A percentile compares a stretch with the other conserved stretches of the same genome.
phyloP scores from a whole-genome alignment of 1,284 basidiomycete species.

The Rhizoctonia solani region DNA sequence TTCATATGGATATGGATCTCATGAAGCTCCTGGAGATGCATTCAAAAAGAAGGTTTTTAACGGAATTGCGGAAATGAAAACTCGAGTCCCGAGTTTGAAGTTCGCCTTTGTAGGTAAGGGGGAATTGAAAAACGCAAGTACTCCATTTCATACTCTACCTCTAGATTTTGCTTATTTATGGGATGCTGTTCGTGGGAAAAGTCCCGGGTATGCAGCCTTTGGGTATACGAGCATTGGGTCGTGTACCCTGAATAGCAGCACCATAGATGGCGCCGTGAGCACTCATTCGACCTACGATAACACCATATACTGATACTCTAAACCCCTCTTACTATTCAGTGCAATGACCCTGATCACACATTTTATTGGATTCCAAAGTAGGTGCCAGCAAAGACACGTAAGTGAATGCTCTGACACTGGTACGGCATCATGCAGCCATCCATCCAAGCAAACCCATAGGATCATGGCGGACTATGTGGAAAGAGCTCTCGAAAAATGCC shows the following conservation, averaged over 20 bases:
- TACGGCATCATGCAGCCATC: neutral
- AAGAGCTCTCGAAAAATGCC: neutral
- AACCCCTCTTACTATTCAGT: neutral
- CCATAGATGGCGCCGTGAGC: slow-evolving; percentile 15
- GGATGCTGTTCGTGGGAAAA: slow-evolving; percentile 51
- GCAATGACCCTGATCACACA: slow-evolving; percentile 4
- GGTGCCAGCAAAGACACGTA: neutral
- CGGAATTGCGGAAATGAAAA: slow-evolving; percentile 44
- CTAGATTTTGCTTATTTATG: slow-evolving; percentile 51
- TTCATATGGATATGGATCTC: slow-evolving; percentile 52
- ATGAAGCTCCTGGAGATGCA: slow-evolving; percentile 48
- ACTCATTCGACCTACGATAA: neutral
- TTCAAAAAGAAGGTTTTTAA: slow-evolving; percentile 52
- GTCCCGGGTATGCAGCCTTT: slow-evolving; percentile 53
- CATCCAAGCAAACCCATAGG: slow-evolving; percentile 13
- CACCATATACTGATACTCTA: neutral
- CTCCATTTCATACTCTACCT: neutral
- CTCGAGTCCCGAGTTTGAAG: slow-evolving; percentile 43
- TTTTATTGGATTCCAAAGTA: slow-evolving; percentile 10
- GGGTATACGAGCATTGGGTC: slow-evolving; percentile 52
- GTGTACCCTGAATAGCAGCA: slow-evolving; percentile 42
- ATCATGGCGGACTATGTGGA: slow-evolving; percentile 15
- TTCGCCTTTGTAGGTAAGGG: slow-evolving; percentile 49
- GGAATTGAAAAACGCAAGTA: neutral
- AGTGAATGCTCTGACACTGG: neutral